phyloP scores from a whole-genome alignment of 306 rosid species.

The Abrus pulchellus region DNA sequence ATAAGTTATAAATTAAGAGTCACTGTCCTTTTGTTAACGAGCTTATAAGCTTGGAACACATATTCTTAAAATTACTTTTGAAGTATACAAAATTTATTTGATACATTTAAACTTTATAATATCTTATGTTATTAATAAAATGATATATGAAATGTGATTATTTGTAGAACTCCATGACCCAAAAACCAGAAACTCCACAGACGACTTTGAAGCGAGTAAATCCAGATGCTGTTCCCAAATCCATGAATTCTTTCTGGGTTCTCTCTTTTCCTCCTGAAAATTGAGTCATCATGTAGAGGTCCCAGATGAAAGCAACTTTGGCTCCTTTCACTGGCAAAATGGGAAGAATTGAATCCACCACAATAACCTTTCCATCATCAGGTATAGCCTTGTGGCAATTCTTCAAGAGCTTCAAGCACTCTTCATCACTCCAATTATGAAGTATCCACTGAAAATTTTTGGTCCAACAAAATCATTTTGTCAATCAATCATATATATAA shows the following conservation, averaged over 20 bases:
- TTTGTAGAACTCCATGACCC: conserved; percentile 58
- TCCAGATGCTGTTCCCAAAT: conserved; percentile 45
- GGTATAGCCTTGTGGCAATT: conserved; percentile 44
- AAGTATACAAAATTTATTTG: too few relatives aligned
- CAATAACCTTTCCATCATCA: conserved; percentile 48
- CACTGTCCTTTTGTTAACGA: too few relatives aligned
- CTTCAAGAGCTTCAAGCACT: conserved; percentile 50
- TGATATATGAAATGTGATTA: not conserved
- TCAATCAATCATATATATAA: too few relatives aligned
- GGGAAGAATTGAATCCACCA: conserved; percentile 41
- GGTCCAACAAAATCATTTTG: too few relatives aligned
- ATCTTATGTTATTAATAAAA: too few relatives aligned
- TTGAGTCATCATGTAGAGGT: conserved; percentile 47
- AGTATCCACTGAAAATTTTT: conserved; percentile 48
- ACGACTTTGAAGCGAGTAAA: conserved; percentile 39
- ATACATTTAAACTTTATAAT: too few relatives aligned
- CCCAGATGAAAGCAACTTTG: not conserved
- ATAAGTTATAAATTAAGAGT: too few relatives aligned
- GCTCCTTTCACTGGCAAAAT: conserved; percentile 5
- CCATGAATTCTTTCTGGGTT: conserved; percentile 28
- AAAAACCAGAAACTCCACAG: conserved; percentile 29
- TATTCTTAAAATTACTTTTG: too few relatives aligned
- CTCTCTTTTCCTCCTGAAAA: conserved; percentile 52
- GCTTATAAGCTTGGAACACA: too few relatives aligned
- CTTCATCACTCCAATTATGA: conserved; percentile 54